phyloP scores from a whole-genome alignment of 192 early-diverging fungal genomes.

The Polychytrium aggregatum region DNA sequence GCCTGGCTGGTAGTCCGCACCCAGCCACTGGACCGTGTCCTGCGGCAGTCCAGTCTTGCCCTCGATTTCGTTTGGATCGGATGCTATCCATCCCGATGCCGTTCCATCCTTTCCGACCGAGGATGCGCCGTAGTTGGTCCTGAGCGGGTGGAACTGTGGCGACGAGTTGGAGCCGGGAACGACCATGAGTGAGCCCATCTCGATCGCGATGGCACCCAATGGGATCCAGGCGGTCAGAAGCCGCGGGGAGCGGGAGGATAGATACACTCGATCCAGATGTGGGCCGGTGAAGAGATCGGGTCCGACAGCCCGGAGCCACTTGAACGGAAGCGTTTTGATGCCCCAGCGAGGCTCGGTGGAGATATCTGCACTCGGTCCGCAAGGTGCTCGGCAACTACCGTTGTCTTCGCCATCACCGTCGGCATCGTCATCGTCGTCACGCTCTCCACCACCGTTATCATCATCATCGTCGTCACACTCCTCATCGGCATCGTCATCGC shows the following conservation, averaged over 20 bases:
- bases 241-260: constrained; percentile 11
- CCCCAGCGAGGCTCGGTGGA: too few relatives aligned
- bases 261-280: constrained; percentile 28
- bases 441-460: too few relatives aligned
- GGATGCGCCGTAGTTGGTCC: constrained; percentile 5
- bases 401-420: too few relatives aligned
- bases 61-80: constrained; percentile 2
- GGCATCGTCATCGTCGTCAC: too few relatives aligned
- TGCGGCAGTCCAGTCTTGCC: not conserved
- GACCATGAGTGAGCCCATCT: constrained; percentile 19
- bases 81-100: constrained; percentile 16
- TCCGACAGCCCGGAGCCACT: constrained; percentile 34
- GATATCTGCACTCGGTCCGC: too few relatives aligned
- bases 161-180: constrained; percentile 14
- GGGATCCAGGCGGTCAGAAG: constrained; percentile 31
- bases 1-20: constrained; percentile 20
- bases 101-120: constrained; percentile 27
- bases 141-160: constrained; percentile 5
- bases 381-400: too few relatives aligned
- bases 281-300: constrained; percentile 24
- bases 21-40: constrained; percentile 13
- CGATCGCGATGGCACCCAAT: constrained; percentile 10
- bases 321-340: constrained; percentile 22
- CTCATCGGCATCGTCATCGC: too few relatives aligned
- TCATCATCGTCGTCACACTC: too few relatives aligned